These are phyloP conservation scores for Aureobasidium sp. DNA, from an alignment of 2,329 filamentous ascomycete species.

Conservation along the genomic window DNA sequence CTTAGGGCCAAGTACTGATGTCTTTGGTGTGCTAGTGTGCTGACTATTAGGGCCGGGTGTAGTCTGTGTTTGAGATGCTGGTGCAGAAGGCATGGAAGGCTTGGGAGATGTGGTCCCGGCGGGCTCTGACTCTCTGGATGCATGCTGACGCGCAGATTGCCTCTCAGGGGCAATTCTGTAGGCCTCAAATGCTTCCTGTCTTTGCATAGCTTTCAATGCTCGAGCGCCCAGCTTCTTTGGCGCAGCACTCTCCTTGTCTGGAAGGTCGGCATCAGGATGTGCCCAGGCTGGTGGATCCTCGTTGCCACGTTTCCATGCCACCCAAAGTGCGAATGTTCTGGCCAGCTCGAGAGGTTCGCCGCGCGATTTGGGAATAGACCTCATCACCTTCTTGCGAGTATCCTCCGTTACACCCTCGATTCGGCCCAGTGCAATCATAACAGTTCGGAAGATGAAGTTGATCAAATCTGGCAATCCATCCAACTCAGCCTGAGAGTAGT, in stretches of 20 bases:
- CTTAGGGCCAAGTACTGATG: constrained; percentile 52
- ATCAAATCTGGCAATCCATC: constrained; percentile 52
- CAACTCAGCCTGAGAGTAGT: constrained; percentile 55
- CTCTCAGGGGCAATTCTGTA: constrained; percentile 36
- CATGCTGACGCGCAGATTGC: constrained; percentile 34
- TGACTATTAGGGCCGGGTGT: constrained; percentile 20
- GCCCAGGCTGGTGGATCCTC: constrained; percentile 56
- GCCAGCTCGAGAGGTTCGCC: constrained; percentile 54
- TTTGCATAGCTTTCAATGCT: constrained; percentile 48
- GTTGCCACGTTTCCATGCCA: constrained; percentile 60
- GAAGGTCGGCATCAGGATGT: constrained; percentile 47
- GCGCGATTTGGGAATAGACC: constrained; percentile 54
- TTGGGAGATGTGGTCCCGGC: not conserved
- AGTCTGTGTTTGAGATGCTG: constrained; percentile 20
- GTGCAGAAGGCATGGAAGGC: constrained; percentile 12
- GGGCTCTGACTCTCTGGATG: constrained; percentile 20
- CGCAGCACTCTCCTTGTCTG: constrained; percentile 41
- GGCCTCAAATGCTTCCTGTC: constrained; percentile 40
- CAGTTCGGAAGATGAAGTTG: constrained; percentile 55
- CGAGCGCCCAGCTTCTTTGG: constrained; percentile 48
- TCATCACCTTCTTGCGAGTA: constrained; percentile 50
- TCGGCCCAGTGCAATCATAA: constrained; percentile 52
- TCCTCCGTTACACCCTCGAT: constrained; percentile 54
- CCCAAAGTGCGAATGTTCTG: constrained; percentile 55
- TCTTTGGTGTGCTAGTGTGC: constrained; percentile 44